Percentiles rank a stretch among this genome's conserved stretches.
Evolutionary conservation across 495 filamentous ascomycete species (phyloP).

Genomic region (Trichoderma erinaceum): DNA sequence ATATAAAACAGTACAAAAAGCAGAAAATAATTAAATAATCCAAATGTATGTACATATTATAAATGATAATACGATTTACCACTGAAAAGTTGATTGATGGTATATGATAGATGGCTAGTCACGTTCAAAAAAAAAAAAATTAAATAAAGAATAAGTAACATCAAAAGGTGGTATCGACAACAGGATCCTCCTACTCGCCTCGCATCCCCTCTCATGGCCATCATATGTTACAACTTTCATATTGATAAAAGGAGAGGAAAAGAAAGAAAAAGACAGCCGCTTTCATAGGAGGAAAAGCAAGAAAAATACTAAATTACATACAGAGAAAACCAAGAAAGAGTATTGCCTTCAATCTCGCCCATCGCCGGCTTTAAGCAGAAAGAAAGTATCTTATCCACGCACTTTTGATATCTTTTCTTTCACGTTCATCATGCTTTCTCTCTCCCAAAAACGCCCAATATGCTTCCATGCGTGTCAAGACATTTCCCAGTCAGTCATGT

Average conservation of each 20-base stretch:
- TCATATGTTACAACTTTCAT: not conserved
- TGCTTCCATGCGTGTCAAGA: slow-evolving; percentile 15
- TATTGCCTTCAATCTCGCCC: not conserved
- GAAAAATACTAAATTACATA: not conserved
- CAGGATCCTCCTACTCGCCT: not conserved
- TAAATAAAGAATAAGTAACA: no score
- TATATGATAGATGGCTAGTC: no score
- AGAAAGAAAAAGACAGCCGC: slow-evolving; percentile 6
- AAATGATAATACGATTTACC: no score
- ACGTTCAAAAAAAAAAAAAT: not conserved
- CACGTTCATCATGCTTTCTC: slow-evolving; percentile 10
- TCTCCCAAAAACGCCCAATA: slow-evolving; percentile 10
- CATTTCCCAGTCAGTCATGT: slow-evolving; percentile 12
- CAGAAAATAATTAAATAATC: not conserved
- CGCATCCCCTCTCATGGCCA: slow-evolving; percentile 4
- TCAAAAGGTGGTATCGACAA: not conserved
- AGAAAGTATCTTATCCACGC: not conserved
- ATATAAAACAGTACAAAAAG: not conserved
- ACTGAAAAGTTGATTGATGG: not conserved
- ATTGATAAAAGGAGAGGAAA: not conserved
- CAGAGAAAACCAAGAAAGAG: not conserved
- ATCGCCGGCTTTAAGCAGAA: not conserved
- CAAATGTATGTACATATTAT: no score
- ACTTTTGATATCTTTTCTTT: not conserved
- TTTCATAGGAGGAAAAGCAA: slow-evolving; percentile 7